Evolutionary conservation across 1,284 basidiomycete species (phyloP), one percentile per base, ranked within the genome.

Genomic region (Porodaedalea pini): DNA sequence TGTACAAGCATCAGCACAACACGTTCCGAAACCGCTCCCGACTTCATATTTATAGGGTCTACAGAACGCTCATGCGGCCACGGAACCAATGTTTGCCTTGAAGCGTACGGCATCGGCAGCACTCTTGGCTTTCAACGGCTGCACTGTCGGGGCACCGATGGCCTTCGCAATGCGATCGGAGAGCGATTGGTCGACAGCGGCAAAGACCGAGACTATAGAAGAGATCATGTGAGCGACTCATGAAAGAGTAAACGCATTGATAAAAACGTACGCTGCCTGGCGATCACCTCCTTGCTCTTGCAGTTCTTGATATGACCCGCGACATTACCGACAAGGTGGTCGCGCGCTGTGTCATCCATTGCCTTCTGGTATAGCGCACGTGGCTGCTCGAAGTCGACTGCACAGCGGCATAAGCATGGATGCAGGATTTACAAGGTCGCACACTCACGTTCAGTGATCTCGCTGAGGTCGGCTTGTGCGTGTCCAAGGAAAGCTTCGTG

Each of bases 351-450:
- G 59, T 92, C 85, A 61, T 78, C 80, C 77, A 92, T 88, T 23
- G 95, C 93, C 66, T 83, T 86, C 61, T 73, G 68, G 81, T 85
- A 96, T 45, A 97, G 76, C 13, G 78, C 83, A 58, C 92, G 83
- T 5, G 94, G 92, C 68, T 94, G 92, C 74, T 92, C 90, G 68
- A 97, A 97, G 79, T 97, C 94, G 66, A 90, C 83, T 87, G 67
- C 55, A 57, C 29, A 40, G 7, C 36, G 36, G 17, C 21, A 29
- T 5, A 52, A 8, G 15, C 19, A 32, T 37, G 25, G 45, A 39
- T 5, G 44, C 51, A 23, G 11, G 10, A 37, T 29, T n/a, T 13
- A 36, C 15, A 53, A 44, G 23, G 13, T 25, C 36, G 10, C 5
- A 19, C 43, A 51, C 88, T 65, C 64, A 90, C 88, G 79, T 66